Percentiles rank a stretch among this genome's conserved stretches.
phyloP scores from a whole-genome alignment of 2,329 filamentous ascomycete species.

The Arthrinium phaeospermum region DNA sequence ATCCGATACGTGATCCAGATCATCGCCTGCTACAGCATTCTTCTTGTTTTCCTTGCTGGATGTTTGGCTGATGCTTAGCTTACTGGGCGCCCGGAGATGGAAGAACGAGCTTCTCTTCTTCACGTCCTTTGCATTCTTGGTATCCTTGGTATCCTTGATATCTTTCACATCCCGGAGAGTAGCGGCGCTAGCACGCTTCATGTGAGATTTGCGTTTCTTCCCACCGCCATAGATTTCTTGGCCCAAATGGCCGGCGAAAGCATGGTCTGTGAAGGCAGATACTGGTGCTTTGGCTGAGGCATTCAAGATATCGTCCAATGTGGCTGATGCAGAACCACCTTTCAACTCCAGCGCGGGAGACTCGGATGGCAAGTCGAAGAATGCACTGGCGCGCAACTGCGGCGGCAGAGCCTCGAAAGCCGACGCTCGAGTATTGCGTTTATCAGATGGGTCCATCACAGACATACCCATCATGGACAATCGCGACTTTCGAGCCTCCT shows the following conservation, averaged over 20 bases:
- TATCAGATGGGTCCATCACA: constrained; percentile 33
- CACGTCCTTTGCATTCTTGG: constrained; percentile 22
- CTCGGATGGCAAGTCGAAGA: constrained; percentile 75
- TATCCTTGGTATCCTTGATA: neutral
- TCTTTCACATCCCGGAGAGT: constrained; percentile 28
- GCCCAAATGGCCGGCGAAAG: constrained; percentile 78
- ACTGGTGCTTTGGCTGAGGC: constrained; percentile 89
- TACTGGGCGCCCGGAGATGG: constrained; percentile 50
- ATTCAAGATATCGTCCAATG: constrained; percentile 89
- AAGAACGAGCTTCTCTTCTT: constrained; percentile 58
- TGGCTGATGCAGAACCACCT: constrained; percentile 84
- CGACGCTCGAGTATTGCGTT: constrained; percentile 45
- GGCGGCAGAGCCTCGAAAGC: constrained; percentile 69
- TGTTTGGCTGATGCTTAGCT: constrained; percentile 35
- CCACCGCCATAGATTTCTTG: constrained; percentile 73
- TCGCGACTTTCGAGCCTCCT: constrained; percentile 41
- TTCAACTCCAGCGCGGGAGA: constrained; percentile 61
- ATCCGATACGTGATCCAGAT: constrained; percentile 28
- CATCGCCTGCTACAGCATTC: constrained; percentile 24
- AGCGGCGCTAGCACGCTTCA: constrained; percentile 33
- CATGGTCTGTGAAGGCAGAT: constrained; percentile 88
- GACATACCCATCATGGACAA: constrained; percentile 37
- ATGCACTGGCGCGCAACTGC: constrained; percentile 87
- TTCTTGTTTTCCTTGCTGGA: constrained; percentile 31
- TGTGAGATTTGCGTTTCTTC: constrained; percentile 54